These are phyloP conservation scores for Nakazawaea wickerhamii DNA, from an alignment of 805 yeast genomes.

Conservation along the genomic window DNA sequence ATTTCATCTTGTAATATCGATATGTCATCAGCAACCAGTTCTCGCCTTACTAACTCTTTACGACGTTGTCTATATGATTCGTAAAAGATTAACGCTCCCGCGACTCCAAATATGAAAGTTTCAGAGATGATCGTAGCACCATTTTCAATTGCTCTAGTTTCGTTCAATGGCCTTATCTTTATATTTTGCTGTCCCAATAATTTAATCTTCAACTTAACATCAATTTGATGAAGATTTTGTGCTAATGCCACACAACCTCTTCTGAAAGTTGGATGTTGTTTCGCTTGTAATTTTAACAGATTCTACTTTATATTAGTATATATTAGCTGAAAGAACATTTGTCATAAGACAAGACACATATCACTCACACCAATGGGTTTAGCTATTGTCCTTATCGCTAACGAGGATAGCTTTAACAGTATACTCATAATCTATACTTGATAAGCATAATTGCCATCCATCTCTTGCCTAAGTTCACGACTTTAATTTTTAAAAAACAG, in stretches of 20 bases:
- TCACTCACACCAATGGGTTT: slow-evolving; percentile 63
- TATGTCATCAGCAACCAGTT: slow-evolving; percentile 68
- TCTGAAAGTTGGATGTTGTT: slow-evolving; percentile 61
- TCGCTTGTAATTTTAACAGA: slow-evolving; percentile 67
- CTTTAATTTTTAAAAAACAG: too few species aligned
- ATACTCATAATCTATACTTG: slow-evolving; percentile 73
- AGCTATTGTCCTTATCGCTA: slow-evolving; percentile 68
- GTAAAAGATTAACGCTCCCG: slow-evolving; percentile 67
- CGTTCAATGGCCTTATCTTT: slow-evolving; percentile 73
- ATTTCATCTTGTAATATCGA: slow-evolving; percentile 66
- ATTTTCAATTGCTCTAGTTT: slow-evolving; percentile 71
- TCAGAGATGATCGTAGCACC: slow-evolving; percentile 82
- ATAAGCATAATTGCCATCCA: too few species aligned
- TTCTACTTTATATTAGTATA: slow-evolving; percentile 28
- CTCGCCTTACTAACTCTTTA: slow-evolving; percentile 58
- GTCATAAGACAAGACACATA: neutral
- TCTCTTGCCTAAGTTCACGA: too few species aligned
- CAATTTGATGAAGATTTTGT: slow-evolving; percentile 64
- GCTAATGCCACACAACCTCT: slow-evolving; percentile 63
- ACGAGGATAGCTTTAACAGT: slow-evolving; percentile 67
- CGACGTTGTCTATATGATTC: slow-evolving; percentile 65
- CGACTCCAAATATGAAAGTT: slow-evolving; percentile 71
- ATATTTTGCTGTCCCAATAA: slow-evolving; percentile 49
- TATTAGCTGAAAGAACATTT: too few species aligned
- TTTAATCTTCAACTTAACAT: slow-evolving; percentile 53